Evolutionary conservation across 2,329 filamentous ascomycete genomes (phyloP).

Genomic region (Chaetomium globosum): DNA sequence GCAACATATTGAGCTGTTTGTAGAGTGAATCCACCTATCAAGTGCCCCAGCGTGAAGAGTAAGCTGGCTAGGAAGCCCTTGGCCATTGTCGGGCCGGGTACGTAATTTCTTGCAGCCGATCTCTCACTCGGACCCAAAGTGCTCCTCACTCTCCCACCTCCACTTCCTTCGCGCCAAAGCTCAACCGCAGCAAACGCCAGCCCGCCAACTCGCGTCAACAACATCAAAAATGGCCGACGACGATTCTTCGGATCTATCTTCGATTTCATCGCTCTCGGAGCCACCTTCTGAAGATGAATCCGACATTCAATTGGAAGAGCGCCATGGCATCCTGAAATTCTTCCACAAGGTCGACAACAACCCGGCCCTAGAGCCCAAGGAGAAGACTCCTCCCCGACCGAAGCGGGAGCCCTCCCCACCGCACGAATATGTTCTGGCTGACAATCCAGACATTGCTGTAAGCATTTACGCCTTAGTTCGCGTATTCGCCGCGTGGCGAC

Average conservation of each 20-base stretch:
- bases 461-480: slow-evolving; percentile 53
- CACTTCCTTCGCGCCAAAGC: slow-evolving; percentile 39
- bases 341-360: slow-evolving; percentile 61
- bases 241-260: slow-evolving; percentile 66
- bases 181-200: slow-evolving; percentile 34
- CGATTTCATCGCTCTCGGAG: slow-evolving; percentile 49
- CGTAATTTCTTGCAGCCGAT: slow-evolving; percentile 39
- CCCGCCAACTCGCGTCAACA: slow-evolving; percentile 28
- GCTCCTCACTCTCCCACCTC: slow-evolving; percentile 40
- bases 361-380: slow-evolving; percentile 52
- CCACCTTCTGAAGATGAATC: slow-evolving; percentile 56
- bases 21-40: slow-evolving; percentile 35
- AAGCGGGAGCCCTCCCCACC: slow-evolving; percentile 86
- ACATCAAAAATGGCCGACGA: slow-evolving; percentile 56
- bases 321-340: slow-evolving; percentile 67
- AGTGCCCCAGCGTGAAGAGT: slow-evolving; percentile 24
- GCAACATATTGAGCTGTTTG: slow-evolving; percentile 21
- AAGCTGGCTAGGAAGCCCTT: slow-evolving; percentile 32
- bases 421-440: slow-evolving; percentile 85
- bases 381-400: slow-evolving; percentile 66
- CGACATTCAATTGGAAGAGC: slow-evolving; percentile 54
- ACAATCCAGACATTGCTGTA: slow-evolving; percentile 91
- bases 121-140: slow-evolving; percentile 28
- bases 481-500: slow-evolving; percentile 49
- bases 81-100: slow-evolving; percentile 35